Evolutionary conservation across 176 grass and related monocot species (phyloP).

Genomic region (Thinopyrum elongatum): DNA sequence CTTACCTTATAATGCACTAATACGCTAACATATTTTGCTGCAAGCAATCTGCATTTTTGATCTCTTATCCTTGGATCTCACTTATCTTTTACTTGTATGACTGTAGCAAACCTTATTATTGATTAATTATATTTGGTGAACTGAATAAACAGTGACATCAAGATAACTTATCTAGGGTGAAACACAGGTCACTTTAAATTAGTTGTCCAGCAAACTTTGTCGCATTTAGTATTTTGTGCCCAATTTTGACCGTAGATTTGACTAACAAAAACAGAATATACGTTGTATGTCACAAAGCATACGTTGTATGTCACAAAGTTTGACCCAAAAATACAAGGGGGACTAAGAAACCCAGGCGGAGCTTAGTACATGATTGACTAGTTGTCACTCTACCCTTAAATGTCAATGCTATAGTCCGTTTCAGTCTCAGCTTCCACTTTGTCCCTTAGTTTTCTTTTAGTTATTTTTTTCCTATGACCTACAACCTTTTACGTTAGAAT

Average conservation of each 20-base stretch:
- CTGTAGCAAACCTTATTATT: neutral
- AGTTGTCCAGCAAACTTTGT: neutral
- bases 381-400: neutral
- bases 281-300: too few species aligned
- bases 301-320: too few species aligned
- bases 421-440: neutral
- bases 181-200: neutral
- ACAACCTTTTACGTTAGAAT: neutral
- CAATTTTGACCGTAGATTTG: too few species aligned
- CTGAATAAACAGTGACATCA: neutral
- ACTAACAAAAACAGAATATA: too few species aligned
- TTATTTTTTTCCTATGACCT: neutral
- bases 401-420: neutral
- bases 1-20: constrained; percentile 18
- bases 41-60: neutral
- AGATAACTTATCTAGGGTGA: neutral
- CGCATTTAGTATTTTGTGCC: neutral
- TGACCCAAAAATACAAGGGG: too few species aligned
- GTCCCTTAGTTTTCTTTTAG: neutral
- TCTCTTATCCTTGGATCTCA: neutral
- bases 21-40: neutral
- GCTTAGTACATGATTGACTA: neutral
- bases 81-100: neutral
- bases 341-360: too few species aligned
- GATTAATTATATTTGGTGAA: constrained; percentile 1